Base-by-base conservation (phyloP, 2,329 filamentous ascomycete genomes). In the Cytospora leucostoma region DNA sequence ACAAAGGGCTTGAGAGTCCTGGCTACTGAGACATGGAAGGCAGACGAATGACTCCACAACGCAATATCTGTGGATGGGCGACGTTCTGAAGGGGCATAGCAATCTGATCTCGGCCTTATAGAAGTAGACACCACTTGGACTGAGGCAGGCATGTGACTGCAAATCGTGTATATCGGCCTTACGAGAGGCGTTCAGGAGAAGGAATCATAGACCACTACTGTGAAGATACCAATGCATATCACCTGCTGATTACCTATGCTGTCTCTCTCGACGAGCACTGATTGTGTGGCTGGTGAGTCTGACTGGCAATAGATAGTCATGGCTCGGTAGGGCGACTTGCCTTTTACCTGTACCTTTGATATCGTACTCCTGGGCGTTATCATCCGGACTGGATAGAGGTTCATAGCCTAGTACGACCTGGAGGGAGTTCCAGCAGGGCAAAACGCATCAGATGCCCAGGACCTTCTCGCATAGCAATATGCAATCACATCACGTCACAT, bases 61-160 rank as follows among this genome's bases (percentile, higher is more conserved):
- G 27, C 2, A 55, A 17, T 32, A 38, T 32, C 32, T 12, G 19
- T 54, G 57, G 17, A 34, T 37, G 51, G 58, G 38, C 38, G 58
- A 38, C 58, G 51, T 61, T 55, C 35, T 27, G 32, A 49, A 19
- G 40, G 38, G 37, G 33, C 10, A 21, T 37, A 50, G 32, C 6
- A 21, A 7, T 15, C 0, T 49, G 32, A n/a, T 53, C 8, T 37
- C 35, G 44, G 51, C 17, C 11, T 34, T 27, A 55, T 54, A 60
- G 34, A 37, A 60, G 58, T 27, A 54, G 38, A n/a, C 35, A 37
- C 56, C 37, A 37, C 56, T 50, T 19, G 51, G 38, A 32, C 21
- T 2, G 51, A 61, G 51, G 51, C 40, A 12, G 33, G n/a, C 51
- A 49, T 19, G 15, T 32, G 33, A 50, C n/a, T 12, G 27, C n/a